Evolutionary conservation across 148 eudicot genomes (phyloP).

Genomic region (Vaccinium darrowii): DNA sequence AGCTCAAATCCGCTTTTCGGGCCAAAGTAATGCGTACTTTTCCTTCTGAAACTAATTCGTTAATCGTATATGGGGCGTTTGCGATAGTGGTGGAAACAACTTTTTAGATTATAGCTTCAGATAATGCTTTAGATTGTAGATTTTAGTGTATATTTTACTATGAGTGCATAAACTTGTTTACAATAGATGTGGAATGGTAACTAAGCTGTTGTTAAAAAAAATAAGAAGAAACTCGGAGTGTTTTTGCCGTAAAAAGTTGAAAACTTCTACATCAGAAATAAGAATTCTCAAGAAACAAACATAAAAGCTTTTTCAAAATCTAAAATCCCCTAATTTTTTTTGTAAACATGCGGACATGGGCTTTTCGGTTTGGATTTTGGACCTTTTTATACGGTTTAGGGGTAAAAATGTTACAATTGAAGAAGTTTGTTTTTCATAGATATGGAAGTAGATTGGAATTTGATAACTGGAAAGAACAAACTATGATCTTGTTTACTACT

Average conservation of each 20-base stretch:
- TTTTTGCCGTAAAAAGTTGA: no score
- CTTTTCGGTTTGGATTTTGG: background rate
- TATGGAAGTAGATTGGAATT: background rate
- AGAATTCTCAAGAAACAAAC: background rate
- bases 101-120: background rate
- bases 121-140: no score
- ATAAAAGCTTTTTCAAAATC: background rate
- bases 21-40: slow-evolving; percentile 45
- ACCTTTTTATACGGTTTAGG: background rate
- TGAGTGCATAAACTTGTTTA: background rate
- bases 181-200: no score
- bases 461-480: background rate
- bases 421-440: slow-evolving; percentile 8
- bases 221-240: no score
- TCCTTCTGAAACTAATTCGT: background rate
- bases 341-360: background rate
- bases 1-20: slow-evolving; percentile 85
- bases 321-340: background rate
- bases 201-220: no score
- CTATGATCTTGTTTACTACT: background rate
- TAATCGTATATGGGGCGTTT: background rate
- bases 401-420: background rate
- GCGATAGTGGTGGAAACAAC: background rate
- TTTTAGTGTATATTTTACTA: no score
- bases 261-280: background rate